Evolutionary conservation across 2,329 filamentous ascomycete genomes (phyloP).

Genomic region (Phaeosphaeria sp.): DNA sequence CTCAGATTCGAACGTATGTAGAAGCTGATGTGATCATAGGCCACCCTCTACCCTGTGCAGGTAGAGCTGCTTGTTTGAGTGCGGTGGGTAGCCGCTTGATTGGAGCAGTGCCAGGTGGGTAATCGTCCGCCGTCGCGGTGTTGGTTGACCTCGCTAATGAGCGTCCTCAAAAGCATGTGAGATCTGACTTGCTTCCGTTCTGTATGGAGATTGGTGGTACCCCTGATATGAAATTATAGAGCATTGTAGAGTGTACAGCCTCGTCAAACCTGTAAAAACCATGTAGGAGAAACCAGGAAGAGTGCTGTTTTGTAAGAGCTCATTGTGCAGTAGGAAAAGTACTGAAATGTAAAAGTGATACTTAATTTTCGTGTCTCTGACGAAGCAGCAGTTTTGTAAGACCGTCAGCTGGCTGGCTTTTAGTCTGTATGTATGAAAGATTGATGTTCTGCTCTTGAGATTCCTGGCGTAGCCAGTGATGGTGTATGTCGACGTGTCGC

Average conservation of each 20-base stretch:
- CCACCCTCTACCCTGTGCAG: no score
- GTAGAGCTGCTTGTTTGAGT: no score
- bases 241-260: not conserved
- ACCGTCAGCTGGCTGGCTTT: slow-evolving; percentile 12
- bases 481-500: slow-evolving; percentile 17
- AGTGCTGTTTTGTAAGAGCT: no score
- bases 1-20: no score
- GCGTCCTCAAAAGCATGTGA: slow-evolving; percentile 4
- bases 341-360: not conserved
- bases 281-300: no score
- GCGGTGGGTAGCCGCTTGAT: no score
- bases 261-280: not conserved
- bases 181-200: slow-evolving; percentile 6
- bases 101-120: no score
- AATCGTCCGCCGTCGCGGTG: no score
- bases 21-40: no score
- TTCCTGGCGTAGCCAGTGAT: slow-evolving; percentile 16
- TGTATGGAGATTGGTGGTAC: slow-evolving; percentile 5
- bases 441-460: slow-evolving; percentile 3
- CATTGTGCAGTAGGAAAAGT: no score
- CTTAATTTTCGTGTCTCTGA: not conserved
- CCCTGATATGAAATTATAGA: not conserved
- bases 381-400: slow-evolving; percentile 5
- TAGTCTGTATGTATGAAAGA: slow-evolving; percentile 3
- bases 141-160: no score